Percentiles rank a stretch among this genome's conserved stretches.
These are phyloP conservation scores for Arxiozyma slooffiae DNA, from an alignment of 1,139 yeast species.

Conservation along the genomic window DNA sequence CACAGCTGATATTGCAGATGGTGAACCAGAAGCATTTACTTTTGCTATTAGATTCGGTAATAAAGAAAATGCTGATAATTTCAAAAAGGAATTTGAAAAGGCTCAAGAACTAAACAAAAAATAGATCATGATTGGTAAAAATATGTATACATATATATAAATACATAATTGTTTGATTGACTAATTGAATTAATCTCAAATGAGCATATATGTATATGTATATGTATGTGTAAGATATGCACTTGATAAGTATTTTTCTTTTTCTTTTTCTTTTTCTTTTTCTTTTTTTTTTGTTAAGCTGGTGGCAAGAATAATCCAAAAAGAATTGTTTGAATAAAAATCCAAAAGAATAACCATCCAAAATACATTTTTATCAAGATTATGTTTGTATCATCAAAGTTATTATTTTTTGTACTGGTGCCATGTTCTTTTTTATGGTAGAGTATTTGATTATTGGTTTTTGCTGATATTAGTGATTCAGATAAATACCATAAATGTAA, in stretches of 20 bases:
- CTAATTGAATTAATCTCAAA: background rate
- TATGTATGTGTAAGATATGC: background rate
- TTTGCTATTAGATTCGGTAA: slow-evolving; percentile 95
- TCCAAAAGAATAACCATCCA: slow-evolving; percentile 45
- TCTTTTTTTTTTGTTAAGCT: too few species aligned
- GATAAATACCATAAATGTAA: slow-evolving; percentile 66
- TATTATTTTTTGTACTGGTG: slow-evolving; percentile 4
- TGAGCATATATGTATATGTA: too few species aligned
- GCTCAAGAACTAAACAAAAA: slow-evolving; percentile 60
- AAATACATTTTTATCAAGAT: slow-evolving; percentile 28
- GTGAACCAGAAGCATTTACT: slow-evolving; percentile 91
- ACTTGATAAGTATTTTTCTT: background rate
- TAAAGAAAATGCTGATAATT: slow-evolving; percentile 93
- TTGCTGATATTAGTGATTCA: slow-evolving; percentile 20
- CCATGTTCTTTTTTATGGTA: background rate
- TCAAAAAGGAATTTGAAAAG: slow-evolving; percentile 82
- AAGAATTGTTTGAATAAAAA: slow-evolving; percentile 46
- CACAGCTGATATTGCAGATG: slow-evolving; percentile 91
- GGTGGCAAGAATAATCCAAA: slow-evolving; percentile 68
- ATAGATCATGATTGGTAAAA: background rate
- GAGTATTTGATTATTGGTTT: slow-evolving; percentile 8
- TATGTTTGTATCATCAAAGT: background rate
- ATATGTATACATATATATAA: slow-evolving; percentile 1
- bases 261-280: too few species aligned
- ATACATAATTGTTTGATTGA: background rate